These are phyloP conservation scores for Trametes cubensis DNA, from an alignment of 768 basidiomycete species.

Conservation along the genomic window DNA sequence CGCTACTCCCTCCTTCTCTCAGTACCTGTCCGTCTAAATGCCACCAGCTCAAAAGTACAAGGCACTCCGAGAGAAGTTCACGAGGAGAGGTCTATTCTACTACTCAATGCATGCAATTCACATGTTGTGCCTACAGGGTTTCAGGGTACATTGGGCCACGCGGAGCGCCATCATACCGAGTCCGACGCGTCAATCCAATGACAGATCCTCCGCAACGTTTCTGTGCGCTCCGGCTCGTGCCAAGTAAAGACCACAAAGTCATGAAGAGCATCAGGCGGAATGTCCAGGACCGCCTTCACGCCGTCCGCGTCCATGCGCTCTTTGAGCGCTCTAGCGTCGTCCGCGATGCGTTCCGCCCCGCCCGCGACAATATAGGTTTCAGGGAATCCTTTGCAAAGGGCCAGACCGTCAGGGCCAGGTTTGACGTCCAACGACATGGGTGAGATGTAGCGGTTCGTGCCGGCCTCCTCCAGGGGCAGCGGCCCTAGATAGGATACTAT, in stretches of 20 bases:
- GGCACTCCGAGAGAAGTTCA: no score
- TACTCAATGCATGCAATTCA: no score
- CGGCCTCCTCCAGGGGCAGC: conserved; percentile 48
- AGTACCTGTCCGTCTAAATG: not conserved
- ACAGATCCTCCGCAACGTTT: conserved; percentile 25
- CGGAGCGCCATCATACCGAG: no score
- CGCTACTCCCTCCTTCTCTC: not conserved
- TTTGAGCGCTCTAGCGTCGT: conserved; percentile 49
- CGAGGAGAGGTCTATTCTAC: no score
- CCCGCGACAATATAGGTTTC: conserved; percentile 63
- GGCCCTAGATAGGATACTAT: conserved; percentile 51
- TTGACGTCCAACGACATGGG: conserved; percentile 50
- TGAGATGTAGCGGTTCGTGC: conserved; percentile 57
- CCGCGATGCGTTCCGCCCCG: conserved; percentile 59
- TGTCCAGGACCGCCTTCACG: conserved; percentile 49
- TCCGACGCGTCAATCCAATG: conserved; percentile 20
- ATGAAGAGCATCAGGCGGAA: conserved; percentile 50
- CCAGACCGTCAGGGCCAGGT: conserved; percentile 31
- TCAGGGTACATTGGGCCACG: no score
- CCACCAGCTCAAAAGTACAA: not conserved
- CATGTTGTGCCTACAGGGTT: no score
- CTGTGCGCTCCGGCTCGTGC: conserved; percentile 36
- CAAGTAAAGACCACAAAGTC: conserved; percentile 26
- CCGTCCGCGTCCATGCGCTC: conserved; percentile 56
- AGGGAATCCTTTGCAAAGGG: conserved; percentile 57